Conservation (phyloP, 1,139 yeast species). For the Saccharomycopsis hybrid region DNA sequence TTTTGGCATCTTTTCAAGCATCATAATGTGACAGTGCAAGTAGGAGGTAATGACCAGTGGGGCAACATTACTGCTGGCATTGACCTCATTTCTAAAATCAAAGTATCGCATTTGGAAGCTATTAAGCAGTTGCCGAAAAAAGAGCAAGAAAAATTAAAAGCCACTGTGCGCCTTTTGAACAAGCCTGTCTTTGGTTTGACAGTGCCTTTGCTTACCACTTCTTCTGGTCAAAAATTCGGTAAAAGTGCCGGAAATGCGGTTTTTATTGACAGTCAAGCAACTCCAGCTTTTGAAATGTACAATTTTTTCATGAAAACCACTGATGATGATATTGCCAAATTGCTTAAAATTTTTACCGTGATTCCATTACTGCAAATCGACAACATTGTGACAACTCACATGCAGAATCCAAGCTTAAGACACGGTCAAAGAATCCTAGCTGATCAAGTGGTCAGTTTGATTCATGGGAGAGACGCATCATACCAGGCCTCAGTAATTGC, state of each 20-base stretch:
- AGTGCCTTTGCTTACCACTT: constrained; percentile 82
- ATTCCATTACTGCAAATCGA: constrained; percentile 56
- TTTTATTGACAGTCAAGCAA: constrained; percentile 66
- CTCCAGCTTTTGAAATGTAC: constrained; percentile 76
- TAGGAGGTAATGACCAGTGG: constrained; percentile 98
- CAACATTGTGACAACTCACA: constrained; percentile 46
- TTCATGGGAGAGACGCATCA: constrained; percentile 74
- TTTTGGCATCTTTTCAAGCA: constrained; percentile 72
- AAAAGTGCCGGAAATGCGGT: constrained; percentile 97
- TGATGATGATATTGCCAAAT: constrained; percentile 66
- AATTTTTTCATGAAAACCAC: constrained; percentile 80
- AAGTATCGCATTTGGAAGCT: constrained; percentile 27
- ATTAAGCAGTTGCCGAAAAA: constrained; percentile 24
- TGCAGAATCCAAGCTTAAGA: constrained; percentile 52
- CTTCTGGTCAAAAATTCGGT: constrained; percentile 92
- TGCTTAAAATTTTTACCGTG: constrained; percentile 73
- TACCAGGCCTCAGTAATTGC: constrained; percentile 37
- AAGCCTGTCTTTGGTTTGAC: constrained; percentile 59
- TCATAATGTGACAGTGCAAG: constrained; percentile 61
- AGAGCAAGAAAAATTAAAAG: constrained; percentile 17
- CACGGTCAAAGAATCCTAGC: constrained; percentile 75
- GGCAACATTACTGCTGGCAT: constrained; percentile 97
- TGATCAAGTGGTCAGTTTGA: constrained; percentile 74
- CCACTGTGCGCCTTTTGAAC: background rate
- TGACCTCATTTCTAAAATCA: constrained; percentile 70